Evolutionary conservation across 2,329 filamentous ascomycete species (phyloP).

Genomic region (Cercospora sp.): DNA sequence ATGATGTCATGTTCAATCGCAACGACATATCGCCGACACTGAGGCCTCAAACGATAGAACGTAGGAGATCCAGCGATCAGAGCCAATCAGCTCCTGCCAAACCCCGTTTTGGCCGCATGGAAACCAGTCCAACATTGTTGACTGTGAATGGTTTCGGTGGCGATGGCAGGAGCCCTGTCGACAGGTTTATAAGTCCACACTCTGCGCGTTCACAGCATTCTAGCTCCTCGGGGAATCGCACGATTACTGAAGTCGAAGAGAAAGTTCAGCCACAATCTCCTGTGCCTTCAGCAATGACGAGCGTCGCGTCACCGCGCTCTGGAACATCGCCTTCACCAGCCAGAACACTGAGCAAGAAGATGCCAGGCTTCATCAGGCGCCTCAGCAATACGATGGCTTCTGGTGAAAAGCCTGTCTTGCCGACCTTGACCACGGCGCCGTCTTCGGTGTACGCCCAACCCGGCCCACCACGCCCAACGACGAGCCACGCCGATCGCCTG

Average conservation of each 20-base stretch:
- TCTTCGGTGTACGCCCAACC: slow-evolving; percentile 25
- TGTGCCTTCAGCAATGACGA: slow-evolving; percentile 9
- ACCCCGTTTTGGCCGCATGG: slow-evolving; percentile 33
- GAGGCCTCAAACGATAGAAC: slow-evolving; percentile 16
- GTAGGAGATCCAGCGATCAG: slow-evolving; percentile 34
- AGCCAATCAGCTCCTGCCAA: slow-evolving; percentile 27
- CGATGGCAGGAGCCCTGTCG: slow-evolving; percentile 24
- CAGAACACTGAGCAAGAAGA: slow-evolving; percentile 34
- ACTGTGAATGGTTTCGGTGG: slow-evolving; percentile 21
- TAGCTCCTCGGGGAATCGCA: slow-evolving; percentile 33
- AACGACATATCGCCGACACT: slow-evolving; percentile 24
- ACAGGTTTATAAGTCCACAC: slow-evolving; percentile 27
- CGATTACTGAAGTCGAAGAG: slow-evolving; percentile 27
- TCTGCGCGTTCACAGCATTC: slow-evolving; percentile 29
- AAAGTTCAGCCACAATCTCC: slow-evolving; percentile 20
- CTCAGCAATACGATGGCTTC: slow-evolving; percentile 33
- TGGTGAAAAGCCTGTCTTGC: slow-evolving; percentile 23
- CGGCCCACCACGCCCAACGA: slow-evolving; percentile 24
- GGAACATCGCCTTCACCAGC: slow-evolving; percentile 31
- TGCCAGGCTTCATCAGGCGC: slow-evolving; percentile 38
- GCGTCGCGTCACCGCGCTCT: slow-evolving; percentile 20
- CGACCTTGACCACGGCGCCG: slow-evolving; percentile 27
- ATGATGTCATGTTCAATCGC: slow-evolving; percentile 30
- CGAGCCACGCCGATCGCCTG: slow-evolving; percentile 26
- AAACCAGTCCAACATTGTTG: slow-evolving; percentile 34